Conservation (phyloP, 2,329 filamentous ascomycete species). For the Penicillium sp. region DNA sequence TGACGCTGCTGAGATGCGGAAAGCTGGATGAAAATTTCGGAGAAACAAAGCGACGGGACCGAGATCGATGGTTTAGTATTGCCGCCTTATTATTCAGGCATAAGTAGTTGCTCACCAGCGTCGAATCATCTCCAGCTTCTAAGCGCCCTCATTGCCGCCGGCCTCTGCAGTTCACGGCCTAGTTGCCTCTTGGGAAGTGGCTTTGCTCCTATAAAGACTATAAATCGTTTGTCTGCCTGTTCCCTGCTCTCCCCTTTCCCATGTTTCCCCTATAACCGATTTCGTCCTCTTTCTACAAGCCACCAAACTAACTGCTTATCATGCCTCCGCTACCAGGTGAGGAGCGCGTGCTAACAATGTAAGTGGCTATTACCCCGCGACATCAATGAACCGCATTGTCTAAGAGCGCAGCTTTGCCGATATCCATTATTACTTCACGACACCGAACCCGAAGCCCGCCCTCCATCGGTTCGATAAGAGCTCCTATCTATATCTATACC, state of each 20-base stretch:
- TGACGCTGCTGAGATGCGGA: conserved; percentile 22
- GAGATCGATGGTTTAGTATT: conserved; percentile 10
- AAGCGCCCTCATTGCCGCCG: conserved; percentile 30
- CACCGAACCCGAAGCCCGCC: conserved; percentile 58
- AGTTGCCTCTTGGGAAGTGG: conserved; percentile 20
- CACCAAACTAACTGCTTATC: conserved; percentile 21
- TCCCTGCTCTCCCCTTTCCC: background rate
- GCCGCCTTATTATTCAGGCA: background rate
- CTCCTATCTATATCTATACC: conserved; percentile 69
- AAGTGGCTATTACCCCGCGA: conserved; percentile 36
- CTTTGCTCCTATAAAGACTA: conserved; percentile 16
- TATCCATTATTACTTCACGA: conserved; percentile 67
- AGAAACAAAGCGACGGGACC: conserved; percentile 31
- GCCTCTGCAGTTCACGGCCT: conserved; percentile 21
- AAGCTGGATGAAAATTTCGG: conserved; percentile 43
- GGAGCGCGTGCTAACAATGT: conserved; percentile 54
- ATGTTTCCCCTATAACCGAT: conserved; percentile 1
- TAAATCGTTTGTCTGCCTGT: conserved; percentile 16
- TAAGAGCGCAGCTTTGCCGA: conserved; percentile 60
- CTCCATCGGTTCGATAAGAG: conserved; percentile 69
- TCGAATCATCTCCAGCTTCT: conserved; percentile 21
- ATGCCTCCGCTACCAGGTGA: conserved; percentile 55
- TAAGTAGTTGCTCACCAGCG: conserved; percentile 19
- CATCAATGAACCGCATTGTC: background rate
- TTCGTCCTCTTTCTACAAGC: conserved; percentile 8